These are phyloP conservation scores for Calendula officinalis DNA, from an alignment of 129 eudicot genomes.

Conservation along the genomic window DNA sequence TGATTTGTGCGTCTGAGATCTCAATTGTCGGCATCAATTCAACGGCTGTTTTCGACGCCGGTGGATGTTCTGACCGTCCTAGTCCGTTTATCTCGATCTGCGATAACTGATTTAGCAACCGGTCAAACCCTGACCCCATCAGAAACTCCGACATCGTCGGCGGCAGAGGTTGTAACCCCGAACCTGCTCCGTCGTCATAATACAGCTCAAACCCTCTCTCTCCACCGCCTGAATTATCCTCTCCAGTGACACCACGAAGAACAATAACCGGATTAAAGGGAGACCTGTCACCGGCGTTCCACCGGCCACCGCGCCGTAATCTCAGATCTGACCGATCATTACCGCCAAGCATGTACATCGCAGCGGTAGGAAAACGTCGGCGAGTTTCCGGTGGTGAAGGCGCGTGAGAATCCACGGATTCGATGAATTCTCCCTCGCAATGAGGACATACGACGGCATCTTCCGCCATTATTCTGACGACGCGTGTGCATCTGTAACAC, in stretches of 20 bases:
- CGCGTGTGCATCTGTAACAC: conserved; percentile 70
- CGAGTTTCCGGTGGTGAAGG: conserved; percentile 38
- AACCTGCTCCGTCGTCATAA: conserved; percentile 64
- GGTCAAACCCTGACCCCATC: conserved; percentile 73
- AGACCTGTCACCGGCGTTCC: conserved; percentile 49
- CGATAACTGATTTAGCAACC: conserved; percentile 61
- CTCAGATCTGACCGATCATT: conserved; percentile 24
- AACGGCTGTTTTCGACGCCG: conserved; percentile 62
- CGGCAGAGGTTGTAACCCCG: conserved; percentile 67
- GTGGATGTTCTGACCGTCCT: conserved; percentile 53
- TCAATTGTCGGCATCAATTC: conserved; percentile 52
- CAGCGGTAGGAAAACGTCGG: conserved; percentile 23
- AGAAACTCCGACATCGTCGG: conserved; percentile 61
- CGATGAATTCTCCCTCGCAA: conserved; percentile 64
- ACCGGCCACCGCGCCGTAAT: conserved; percentile 29
- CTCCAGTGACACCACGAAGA: conserved; percentile 34
- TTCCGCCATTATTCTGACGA: conserved; percentile 33
- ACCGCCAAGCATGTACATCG: conserved; percentile 27
- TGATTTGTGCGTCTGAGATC: conserved; percentile 37
- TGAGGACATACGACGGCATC: conserved; percentile 41
- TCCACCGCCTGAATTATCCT: conserved; percentile 25
- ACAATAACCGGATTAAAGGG: conserved; percentile 72
- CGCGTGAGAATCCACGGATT: conserved; percentile 41
- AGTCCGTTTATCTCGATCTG: conserved; percentile 65
- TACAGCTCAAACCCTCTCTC: conserved; percentile 53